Base-by-base conservation (phyloP, 2,329 filamentous ascomycete genomes). In the Venturia pyrina region DNA sequence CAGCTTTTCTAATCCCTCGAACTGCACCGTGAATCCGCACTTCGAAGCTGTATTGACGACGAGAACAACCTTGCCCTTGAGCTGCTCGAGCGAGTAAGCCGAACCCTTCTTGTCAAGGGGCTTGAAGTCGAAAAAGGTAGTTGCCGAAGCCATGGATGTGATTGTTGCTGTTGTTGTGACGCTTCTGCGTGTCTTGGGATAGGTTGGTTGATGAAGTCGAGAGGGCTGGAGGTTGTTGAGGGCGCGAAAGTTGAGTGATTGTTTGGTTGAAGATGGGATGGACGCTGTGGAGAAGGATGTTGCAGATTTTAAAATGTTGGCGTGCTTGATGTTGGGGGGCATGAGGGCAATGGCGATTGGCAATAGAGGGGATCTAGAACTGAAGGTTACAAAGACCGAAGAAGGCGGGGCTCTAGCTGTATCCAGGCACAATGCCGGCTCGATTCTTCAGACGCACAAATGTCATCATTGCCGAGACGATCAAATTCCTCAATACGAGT, bases 41-140 rank as follows among this genome's bases (percentile, higher is more conserved):
- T 98, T 97, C 77, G 91, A 96, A 71, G 95, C 95, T 1, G 93
- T 97, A 86, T 99, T 99, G 80, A 99, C 92, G 73, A 96, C 83
- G 68, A 99, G 88, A 72, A 98, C 86, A 71, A 98, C 93, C 79
- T 98, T 98, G 84, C 89, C 90, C 77, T 90, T 87, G 80, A 91
- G 90, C 68, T 87, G 78, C 70, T 80, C 74, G 70, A 98, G 83
- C 67, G 87, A 81, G 75, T 88, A 88, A 70, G 89, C 84, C 66
- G 85, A 75, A 77, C 91, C 92, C 76, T 87, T 88, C 76, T 92
- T 92, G 78, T 93, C 87, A 71, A 89, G 85, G 70, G 90, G 87
- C 80, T 88, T 90, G 79, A 96, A 96, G 76, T 93, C 89, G 82
- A 89, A 95, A 77, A 96, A 91, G 66, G 76, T 81, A 24, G 87